Base-by-base conservation (phyloP, 208 protist species). In the Acanthamoeba rhysodes region DNA sequence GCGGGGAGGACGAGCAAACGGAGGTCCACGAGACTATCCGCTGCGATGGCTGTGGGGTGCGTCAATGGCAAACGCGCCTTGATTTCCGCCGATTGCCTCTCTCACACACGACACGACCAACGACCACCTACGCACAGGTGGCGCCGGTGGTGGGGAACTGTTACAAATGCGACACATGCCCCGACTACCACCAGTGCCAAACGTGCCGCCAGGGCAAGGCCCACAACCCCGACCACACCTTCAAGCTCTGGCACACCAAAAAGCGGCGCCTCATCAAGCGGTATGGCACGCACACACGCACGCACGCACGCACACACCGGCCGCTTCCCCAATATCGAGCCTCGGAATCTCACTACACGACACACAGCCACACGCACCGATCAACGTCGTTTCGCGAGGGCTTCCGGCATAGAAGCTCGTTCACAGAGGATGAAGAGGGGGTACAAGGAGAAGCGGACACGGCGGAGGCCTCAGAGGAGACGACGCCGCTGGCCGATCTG, bases 161-260 rank as follows among this genome's bases (percentile, higher is more conserved):
- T 29, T 88, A 88, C 50, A 55, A 64, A 16, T 88, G 80, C 50
- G 80, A 66, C 24, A 66, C 80, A 20, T 88, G 80, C 6, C 80
- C 50, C n/a, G 80, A 88, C 80, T 88, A 88, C 22, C 80, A 88
- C 22, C 53, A 66, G 80, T 88, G 80, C 53, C 14, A 88, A 29
- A 8, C 80, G n/a, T 88, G 80, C 80, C 20, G 37, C n/a, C 24
- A 37, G 50, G 32, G 29, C 50, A 55, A 41, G 34, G 8, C 20
- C 6, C 50, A 88, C 29, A 29, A 41, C 20, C 80, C 80, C 18
- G 10, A n/a, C 20, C 80, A 88, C 53, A 48, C 53, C 3, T 66
- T 88, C 80, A 88, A 88, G 50, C 80, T 64, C 7, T 88, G 45
- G 50, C 80, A 88, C n/a, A 64, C 80, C 53, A 88, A 64, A 16